A percentile compares a stretch with the other conserved stretches of the same genome.
phyloP scores from a whole-genome alignment of 805 yeast species.

The Hanseniaspora singularis region DNA sequence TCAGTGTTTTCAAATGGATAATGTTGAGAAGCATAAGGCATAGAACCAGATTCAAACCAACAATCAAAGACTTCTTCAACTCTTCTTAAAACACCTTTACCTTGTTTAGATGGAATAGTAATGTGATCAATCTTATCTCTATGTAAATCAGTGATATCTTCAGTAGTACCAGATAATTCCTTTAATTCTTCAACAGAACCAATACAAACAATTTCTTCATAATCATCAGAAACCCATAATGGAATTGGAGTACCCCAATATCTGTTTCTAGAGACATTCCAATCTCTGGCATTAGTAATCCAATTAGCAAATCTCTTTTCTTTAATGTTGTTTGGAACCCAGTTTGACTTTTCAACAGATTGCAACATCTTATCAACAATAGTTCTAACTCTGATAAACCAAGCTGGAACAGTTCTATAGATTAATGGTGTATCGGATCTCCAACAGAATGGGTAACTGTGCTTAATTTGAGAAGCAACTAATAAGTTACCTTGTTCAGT shows the following conservation, averaged over 20 bases:
- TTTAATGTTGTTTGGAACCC: slow-evolving; percentile 88
- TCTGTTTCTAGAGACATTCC: slow-evolving; percentile 97
- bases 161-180: slow-evolving; percentile 61
- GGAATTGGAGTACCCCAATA: slow-evolving; percentile 99
- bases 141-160: slow-evolving; percentile 78
- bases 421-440: slow-evolving; percentile 96
- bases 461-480: slow-evolving; percentile 72
- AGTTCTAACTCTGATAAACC: slow-evolving; percentile 89
- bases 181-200: slow-evolving; percentile 83
- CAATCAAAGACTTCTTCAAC: slow-evolving; percentile 97
- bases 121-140: slow-evolving; percentile 84
- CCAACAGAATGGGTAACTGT: slow-evolving; percentile 99
- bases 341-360: slow-evolving; percentile 72
- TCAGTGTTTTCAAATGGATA: slow-evolving; percentile 87
- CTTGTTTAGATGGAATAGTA: slow-evolving; percentile 83
- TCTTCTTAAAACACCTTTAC: slow-evolving; percentile 79
- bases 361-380: slow-evolving; percentile 80
- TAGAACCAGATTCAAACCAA: slow-evolving; percentile 98
- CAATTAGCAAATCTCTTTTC: slow-evolving; percentile 95
- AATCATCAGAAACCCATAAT: slow-evolving; percentile 91
- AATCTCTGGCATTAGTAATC: slow-evolving; percentile 97
- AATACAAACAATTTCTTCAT: slow-evolving; percentile 81
- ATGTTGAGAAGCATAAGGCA: slow-evolving; percentile 96
- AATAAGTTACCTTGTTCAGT: slow-evolving; percentile 67
- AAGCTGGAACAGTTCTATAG: slow-evolving; percentile 94